Percentiles rank a stretch among this genome's conserved stretches.
phyloP scores from a whole-genome alignment of 768 basidiomycete species.

The Leccinum incarnatum region DNA sequence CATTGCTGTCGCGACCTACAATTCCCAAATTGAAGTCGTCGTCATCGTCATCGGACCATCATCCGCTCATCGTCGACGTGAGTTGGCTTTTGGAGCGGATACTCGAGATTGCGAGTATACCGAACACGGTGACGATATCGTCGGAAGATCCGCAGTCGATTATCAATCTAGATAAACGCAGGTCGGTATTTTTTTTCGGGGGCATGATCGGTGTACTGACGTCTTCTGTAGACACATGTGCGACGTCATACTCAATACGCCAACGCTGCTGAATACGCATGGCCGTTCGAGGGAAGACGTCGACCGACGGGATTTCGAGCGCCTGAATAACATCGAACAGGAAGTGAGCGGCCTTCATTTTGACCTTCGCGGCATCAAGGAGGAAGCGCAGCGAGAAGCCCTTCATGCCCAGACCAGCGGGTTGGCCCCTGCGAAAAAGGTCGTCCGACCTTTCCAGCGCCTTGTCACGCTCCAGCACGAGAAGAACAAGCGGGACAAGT shows the following conservation, averaged over 20 bases:
- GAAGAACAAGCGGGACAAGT: conserved; percentile 76
- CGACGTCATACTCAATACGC: conserved; percentile 57
- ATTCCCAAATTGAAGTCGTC: conserved; percentile 39
- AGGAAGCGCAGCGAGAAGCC: conserved; percentile 71
- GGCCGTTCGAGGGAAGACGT: conserved; percentile 51
- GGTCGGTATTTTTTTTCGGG: conserved; percentile 41
- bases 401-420: conserved; percentile 41
- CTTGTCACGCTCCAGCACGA: conserved; percentile 68
- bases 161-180: conserved; percentile 80
- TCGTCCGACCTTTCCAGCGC: conserved; percentile 62
- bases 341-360: conserved; percentile 61
- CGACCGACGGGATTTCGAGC: conserved; percentile 68
- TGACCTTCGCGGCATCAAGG: conserved; percentile 70
- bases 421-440: conserved; percentile 49
- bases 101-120: conserved; percentile 72
- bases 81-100: conserved; percentile 83
- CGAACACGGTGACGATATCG: conserved; percentile 61
- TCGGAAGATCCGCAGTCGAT: conserved; percentile 55
- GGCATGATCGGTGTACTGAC: conserved; percentile 10
- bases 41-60: conserved; percentile 33
- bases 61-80: conserved; percentile 66
- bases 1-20: conserved; percentile 52
- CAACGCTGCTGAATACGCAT: conserved; percentile 42
- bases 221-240: conserved; percentile 54
- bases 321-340: conserved; percentile 72